Evolutionary conservation across 805 yeast species (phyloP).

Genomic region (Metschnikowia santaceciliae): DNA sequence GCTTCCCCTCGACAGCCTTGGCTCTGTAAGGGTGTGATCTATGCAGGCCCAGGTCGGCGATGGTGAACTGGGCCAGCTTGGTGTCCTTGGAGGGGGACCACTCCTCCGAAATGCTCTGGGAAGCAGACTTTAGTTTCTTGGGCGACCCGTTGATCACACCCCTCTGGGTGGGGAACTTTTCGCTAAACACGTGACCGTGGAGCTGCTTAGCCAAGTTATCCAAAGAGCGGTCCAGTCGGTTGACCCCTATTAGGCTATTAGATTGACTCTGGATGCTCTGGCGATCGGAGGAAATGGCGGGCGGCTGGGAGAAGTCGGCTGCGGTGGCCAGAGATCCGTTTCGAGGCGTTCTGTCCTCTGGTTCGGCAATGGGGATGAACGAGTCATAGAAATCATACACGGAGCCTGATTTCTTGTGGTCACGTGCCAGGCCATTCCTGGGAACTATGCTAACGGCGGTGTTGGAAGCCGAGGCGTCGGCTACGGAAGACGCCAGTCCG

Average conservation of each 20-base stretch:
- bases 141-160: constrained; percentile 21
- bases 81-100: not conserved
- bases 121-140: constrained; percentile 4
- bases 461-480: not conserved
- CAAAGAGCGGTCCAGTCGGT: constrained; percentile 18
- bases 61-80: not conserved
- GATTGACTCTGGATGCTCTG: constrained; percentile 12
- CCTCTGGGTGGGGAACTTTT: constrained; percentile 33
- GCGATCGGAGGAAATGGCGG: constrained; percentile 7
- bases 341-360: not conserved
- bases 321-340: not conserved
- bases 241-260: constrained; percentile 7
- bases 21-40: constrained; percentile 1
- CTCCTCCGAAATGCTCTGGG: not conserved
- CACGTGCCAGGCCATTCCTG: not conserved
- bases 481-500: not conserved
- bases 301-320: constrained; percentile 8
- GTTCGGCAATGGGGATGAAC: constrained; percentile 37
- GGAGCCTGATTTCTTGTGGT: constrained; percentile 19
- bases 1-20: not conserved
- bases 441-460: not conserved
- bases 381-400: constrained; percentile 42
- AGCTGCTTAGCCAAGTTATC: constrained; percentile 41
- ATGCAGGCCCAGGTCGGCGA: not conserved
- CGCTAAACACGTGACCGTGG: constrained; percentile 32